Base-by-base conservation (phyloP, 331 rosid species). In the Rosa hybrid region DNA sequence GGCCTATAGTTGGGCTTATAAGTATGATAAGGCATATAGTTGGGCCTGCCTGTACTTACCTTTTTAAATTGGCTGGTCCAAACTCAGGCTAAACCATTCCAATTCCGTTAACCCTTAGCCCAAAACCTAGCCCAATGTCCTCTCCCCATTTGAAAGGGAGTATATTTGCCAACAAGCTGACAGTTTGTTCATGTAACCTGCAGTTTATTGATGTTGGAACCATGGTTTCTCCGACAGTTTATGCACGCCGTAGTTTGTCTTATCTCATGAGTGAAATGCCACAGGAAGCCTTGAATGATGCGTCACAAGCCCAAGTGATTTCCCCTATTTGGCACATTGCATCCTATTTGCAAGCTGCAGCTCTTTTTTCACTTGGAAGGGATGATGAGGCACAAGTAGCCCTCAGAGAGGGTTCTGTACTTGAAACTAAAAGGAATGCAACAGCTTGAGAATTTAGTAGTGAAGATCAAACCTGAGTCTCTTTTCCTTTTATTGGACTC, bases 201-300 rank as follows among this genome's bases (percentile, higher is more conserved):
- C 94, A 96, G 98, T 89, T 96, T 87, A 90, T 93, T 42, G 90
- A 84, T 0, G 97, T 84, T 64, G 98, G 98, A 77, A 92, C 94
- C 57, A 92, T 90, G 98, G 81, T 86, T 67, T 93, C 97, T 48
- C 98, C 99, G 0, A 96, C 95, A 1, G 83, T 96, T 78, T 93
- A 76, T 81, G 97, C 97, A 27, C 97, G 99, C 14, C 97, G 99
- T 38, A 87, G 99, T 82, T 85, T 96, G 81, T 86, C 86, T 53
- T 87, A 89, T 82, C 92, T 96, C 76, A 77, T 89, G 72, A 87
- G 41, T 81, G 90, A 86, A 42, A 90, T 85, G 98, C 90, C 94
- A 12, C 85, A 89, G 53, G 94, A 91, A 84, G 99, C 97, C 78
- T 90, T 93, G 21, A 80, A 80, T 34, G 99, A 93, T 81, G 98